Percentiles rank a stretch among this genome's conserved stretches.
Conservation (phyloP, 495 filamentous ascomycete species). For the Talaromyces wortmannii region DNA sequence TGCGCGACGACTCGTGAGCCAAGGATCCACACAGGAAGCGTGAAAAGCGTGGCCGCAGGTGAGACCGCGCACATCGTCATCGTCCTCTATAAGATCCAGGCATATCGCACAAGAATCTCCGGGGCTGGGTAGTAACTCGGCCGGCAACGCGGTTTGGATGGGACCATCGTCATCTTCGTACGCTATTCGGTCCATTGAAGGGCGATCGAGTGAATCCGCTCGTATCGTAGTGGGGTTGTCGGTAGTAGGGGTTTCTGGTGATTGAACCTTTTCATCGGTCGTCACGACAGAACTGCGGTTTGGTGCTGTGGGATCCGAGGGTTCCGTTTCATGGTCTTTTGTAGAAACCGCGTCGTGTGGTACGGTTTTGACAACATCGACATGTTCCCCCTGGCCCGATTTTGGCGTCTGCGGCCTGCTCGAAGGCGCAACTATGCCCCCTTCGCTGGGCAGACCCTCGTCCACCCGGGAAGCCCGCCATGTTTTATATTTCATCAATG, state of each 20-base stretch:
- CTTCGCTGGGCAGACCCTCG: conserved; percentile 75
- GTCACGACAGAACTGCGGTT: not conserved
- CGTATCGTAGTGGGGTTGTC: not conserved
- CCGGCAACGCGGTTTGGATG: conserved; percentile 73
- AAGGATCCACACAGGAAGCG: conserved; percentile 87
- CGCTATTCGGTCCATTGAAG: conserved; percentile 16
- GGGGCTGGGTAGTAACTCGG: conserved; percentile 76
- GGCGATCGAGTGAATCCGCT: not conserved
- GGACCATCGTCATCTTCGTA: conserved; percentile 82
- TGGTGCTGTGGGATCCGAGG: conserved; percentile 10
- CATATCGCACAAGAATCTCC: conserved; percentile 97
- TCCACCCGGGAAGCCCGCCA: conserved; percentile 82
- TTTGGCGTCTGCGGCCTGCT: conserved; percentile 22
- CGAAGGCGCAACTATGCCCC: conserved; percentile 71
- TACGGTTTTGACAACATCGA: not conserved
- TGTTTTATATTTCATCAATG: conserved; percentile 88
- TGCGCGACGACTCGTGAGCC: conserved; percentile 86
- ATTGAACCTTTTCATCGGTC: conserved; percentile 13
- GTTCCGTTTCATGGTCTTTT: conserved; percentile 12
- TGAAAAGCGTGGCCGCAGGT: conserved; percentile 97
- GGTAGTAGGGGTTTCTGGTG: not conserved
- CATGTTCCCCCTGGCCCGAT: conserved; percentile 1
- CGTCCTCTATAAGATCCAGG: conserved; percentile 85
- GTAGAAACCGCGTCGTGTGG: not conserved
- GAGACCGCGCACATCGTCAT: conserved; percentile 90